A percentile compares a stretch with the other conserved stretches of the same genome.
Conservation (phyloP, 2,329 filamentous ascomycete genomes). For the Botrytis cinerea region DNA sequence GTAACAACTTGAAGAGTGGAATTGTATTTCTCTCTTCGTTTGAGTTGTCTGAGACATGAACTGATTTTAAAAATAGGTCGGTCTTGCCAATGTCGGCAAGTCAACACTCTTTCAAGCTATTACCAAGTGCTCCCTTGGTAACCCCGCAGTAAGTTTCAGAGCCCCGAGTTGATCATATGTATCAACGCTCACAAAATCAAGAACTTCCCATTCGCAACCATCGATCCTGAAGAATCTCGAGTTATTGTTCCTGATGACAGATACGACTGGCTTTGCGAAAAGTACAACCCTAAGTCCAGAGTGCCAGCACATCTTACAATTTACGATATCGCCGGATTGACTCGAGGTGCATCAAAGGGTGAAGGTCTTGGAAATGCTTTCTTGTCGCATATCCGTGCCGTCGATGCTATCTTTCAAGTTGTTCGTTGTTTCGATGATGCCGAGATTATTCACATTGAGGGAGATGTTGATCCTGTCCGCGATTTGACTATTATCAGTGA, state of each 20-base stretch:
- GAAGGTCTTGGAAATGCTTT: conserved; percentile 97
- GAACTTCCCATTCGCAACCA: conserved; percentile 99
- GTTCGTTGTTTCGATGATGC: conserved; percentile 98
- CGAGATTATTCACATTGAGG: conserved; percentile 99
- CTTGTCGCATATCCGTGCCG: conserved; percentile 96
- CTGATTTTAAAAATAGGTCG: conserved; percentile 64
- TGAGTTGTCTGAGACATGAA: neutral
- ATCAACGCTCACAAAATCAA: conserved; percentile 43
- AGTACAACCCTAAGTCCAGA: conserved; percentile 95
- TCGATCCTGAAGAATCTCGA: conserved; percentile 96
- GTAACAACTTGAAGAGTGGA: conserved; percentile 98
- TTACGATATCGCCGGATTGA: conserved; percentile 97
- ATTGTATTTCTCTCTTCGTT: conserved; percentile 67
- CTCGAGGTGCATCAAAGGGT: conserved; percentile 92
- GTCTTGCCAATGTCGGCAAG: conserved; percentile 98
- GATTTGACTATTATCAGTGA: conserved; percentile 97
- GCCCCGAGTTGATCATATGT: conserved; percentile 32
- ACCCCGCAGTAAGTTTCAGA: conserved; percentile 76
- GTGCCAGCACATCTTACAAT: conserved; percentile 98
- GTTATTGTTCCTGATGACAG: conserved; percentile 96
- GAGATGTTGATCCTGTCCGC: conserved; percentile 91
- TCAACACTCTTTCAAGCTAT: conserved; percentile 99
- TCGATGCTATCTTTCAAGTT: conserved; percentile 97
- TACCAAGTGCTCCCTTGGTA: conserved; percentile 95
- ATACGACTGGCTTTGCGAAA: conserved; percentile 92